Conservation (phyloP, 2,329 filamentous ascomycete species). For the Endoconidiophora polonica region DNA sequence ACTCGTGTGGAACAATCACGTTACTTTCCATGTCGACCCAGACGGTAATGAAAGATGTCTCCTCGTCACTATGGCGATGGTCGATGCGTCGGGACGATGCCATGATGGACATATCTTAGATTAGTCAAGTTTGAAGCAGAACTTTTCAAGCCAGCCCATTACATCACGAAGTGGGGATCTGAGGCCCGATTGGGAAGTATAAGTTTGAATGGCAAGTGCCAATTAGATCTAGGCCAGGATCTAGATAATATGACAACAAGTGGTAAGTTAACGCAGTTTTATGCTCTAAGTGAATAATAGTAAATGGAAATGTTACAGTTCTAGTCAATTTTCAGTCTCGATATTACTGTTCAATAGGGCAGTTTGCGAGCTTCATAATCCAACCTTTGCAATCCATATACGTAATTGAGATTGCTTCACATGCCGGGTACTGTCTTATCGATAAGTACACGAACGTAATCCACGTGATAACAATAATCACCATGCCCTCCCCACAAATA, state of each 20-base stretch:
- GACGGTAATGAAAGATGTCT: neutral
- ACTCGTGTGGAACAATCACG: conserved; percentile 5
- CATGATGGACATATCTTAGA: neutral
- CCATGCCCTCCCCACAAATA: too few relatives aligned
- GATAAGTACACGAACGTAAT: too few relatives aligned
- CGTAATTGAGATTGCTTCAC: too few relatives aligned
- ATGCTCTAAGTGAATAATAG: neutral
- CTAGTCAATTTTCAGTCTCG: neutral
- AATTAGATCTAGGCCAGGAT: neutral
- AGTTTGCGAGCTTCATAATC: too few relatives aligned
- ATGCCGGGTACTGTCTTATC: too few relatives aligned
- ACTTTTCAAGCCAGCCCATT: conserved; percentile 11
- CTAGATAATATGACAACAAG: neutral
- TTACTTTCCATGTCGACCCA: conserved; percentile 9
- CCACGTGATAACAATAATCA: too few relatives aligned
- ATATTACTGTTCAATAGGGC: neutral
- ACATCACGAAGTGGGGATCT: conserved; percentile 11
- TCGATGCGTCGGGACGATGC: neutral
- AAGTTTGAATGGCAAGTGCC: conserved; percentile 2
- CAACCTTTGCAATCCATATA: too few relatives aligned
- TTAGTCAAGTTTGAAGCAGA: conserved; percentile 3
- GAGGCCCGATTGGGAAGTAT: conserved; percentile 9
- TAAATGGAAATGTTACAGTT: neutral
- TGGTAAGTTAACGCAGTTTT: neutral
- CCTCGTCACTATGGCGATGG: neutral